Evolutionary conservation across 306 rosid genomes (phyloP).

Genomic region (Luffa acutangula): DNA sequence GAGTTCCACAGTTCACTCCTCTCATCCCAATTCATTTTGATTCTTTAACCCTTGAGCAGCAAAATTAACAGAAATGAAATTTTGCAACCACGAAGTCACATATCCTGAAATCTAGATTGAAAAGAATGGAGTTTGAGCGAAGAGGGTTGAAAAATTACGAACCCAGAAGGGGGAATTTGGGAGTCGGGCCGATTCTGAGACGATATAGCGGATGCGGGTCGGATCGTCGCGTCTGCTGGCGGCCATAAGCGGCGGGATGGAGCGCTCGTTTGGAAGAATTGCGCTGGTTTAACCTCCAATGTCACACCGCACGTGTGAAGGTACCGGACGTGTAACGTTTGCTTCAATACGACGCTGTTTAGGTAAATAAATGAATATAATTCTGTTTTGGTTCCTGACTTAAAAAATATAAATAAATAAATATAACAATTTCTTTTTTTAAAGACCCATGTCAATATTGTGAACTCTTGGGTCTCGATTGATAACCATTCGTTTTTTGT

Average conservation of each 20-base stretch:
- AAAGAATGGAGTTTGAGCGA: not conserved
- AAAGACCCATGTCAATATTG: no score
- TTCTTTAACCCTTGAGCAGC: not conserved
- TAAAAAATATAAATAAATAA: no score
- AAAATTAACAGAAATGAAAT: not conserved
- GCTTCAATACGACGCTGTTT: not conserved
- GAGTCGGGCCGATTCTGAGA: not conserved
- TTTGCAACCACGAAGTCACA: not conserved
- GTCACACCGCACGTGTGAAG: conserved; percentile 3
- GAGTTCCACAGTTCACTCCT: not conserved
- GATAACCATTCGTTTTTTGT: no score
- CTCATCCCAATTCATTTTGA: not conserved
- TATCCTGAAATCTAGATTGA: not conserved
- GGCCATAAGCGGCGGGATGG: conserved; percentile 8
- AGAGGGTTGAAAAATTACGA: not conserved
- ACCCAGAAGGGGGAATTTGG: not conserved
- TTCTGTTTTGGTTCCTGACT: not conserved
- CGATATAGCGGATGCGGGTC: conserved; percentile 1
- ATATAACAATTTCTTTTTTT: no score
- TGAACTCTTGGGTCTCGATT: no score
- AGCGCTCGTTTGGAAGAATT: not conserved
- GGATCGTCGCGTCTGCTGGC: not conserved
- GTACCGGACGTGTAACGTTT: not conserved
- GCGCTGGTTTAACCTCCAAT: not conserved
- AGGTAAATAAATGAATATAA: not conserved